These are phyloP conservation scores for Avicennia marina DNA, from an alignment of 257 asterid genomes.

Conservation along the genomic window DNA sequence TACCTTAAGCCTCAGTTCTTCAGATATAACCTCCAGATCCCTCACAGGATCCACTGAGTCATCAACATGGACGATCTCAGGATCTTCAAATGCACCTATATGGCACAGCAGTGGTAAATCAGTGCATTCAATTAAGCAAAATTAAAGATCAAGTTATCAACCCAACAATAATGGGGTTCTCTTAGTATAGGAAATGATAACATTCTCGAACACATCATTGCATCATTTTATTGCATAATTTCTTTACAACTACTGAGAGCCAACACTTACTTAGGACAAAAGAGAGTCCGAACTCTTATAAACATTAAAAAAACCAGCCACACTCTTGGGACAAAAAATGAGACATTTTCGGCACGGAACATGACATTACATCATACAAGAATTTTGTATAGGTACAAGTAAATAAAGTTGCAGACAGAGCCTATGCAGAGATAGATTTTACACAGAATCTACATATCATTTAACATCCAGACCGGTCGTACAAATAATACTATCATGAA, in stretches of 20 bases:
- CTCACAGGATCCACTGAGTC: slow-evolving; percentile 93
- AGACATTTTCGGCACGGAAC: no score
- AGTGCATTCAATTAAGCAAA: slow-evolving; percentile 7
- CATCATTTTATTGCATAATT: neutral
- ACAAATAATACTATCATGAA: no score
- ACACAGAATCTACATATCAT: neutral
- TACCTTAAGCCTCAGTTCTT: slow-evolving; percentile 91
- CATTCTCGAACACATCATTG: neutral
- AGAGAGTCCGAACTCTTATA: neutral
- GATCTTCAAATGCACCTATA: slow-evolving; percentile 96
- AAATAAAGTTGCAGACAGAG: no score
- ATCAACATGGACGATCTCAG: slow-evolving; percentile 93
- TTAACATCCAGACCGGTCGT: no score
- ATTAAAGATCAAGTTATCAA: neutral
- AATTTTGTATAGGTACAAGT: no score
- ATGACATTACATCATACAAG: no score
- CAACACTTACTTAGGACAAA: neutral
- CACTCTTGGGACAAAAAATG: neutral
- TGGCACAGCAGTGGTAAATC: slow-evolving; percentile 6
- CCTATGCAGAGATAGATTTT: neutral
- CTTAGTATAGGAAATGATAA: neutral
- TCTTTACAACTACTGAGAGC: neutral
- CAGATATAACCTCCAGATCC: slow-evolving; percentile 81
- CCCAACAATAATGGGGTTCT: slow-evolving; percentile 1
- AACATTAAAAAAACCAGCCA: neutral